phyloP scores from a whole-genome alignment of 257 asterid genomes.

The Marsdenia floribunda region DNA sequence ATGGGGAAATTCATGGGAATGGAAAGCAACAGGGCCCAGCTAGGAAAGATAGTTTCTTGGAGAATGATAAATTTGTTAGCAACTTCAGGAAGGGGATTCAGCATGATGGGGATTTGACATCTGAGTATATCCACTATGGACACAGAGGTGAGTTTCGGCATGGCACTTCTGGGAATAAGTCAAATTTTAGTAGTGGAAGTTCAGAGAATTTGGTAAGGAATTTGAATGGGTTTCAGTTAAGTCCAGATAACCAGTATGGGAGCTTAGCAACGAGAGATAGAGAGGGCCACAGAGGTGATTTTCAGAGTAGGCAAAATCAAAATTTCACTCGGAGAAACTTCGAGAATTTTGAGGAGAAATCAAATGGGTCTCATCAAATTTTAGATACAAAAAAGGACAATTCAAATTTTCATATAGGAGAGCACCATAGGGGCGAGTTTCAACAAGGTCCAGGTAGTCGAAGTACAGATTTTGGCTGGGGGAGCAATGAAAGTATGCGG shows the following conservation, averaged over 20 bases:
- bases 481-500: slow-evolving; percentile 3
- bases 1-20: slow-evolving; percentile 17
- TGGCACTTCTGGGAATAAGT: not conserved
- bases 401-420: not conserved
- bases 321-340: slow-evolving; percentile 9
- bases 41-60: slow-evolving; percentile 7
- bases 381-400: slow-evolving; percentile 10
- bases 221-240: slow-evolving; percentile 10
- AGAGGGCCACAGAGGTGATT: slow-evolving; percentile 7
- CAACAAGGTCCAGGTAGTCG: slow-evolving; percentile 5
- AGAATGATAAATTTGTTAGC: not conserved
- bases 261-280: not conserved
- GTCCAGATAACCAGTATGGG: slow-evolving; percentile 10
- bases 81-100: slow-evolving; percentile 3
- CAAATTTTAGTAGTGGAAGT: not conserved
- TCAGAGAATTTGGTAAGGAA: not conserved
- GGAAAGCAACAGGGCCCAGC: slow-evolving; percentile 14
- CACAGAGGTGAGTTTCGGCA: not conserved
- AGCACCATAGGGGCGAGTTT: slow-evolving; percentile 12
- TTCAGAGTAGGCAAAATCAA: slow-evolving; percentile 13
- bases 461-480: slow-evolving; percentile 7
- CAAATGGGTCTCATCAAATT: slow-evolving; percentile 8
- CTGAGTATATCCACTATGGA: not conserved
- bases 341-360: slow-evolving; percentile 2
- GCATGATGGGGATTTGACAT: not conserved